phyloP scores from a whole-genome alignment of 2,329 filamentous ascomycete species.

The Aspergillus intermedius region DNA sequence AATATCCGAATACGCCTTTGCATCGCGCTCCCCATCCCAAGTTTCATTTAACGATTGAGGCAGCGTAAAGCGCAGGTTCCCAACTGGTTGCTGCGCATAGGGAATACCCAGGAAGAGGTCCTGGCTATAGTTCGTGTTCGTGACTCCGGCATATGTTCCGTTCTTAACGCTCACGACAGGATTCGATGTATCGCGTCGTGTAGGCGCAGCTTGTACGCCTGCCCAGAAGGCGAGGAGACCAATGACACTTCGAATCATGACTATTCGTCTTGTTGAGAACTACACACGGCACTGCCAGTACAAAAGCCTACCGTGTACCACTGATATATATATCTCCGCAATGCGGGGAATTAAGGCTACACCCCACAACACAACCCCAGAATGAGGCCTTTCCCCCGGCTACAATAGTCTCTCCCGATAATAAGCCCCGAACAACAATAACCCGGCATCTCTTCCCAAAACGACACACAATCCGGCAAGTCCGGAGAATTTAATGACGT shows the following conservation, averaged over 20 bases:
- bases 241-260: slow-evolving; percentile 4
- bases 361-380: no score
- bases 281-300: not conserved
- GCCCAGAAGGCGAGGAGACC: slow-evolving; percentile 11
- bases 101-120: slow-evolving; percentile 52
- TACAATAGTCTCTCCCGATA: no score
- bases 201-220: slow-evolving; percentile 15
- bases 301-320: not conserved
- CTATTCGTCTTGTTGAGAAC: slow-evolving; percentile 1
- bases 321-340: not conserved
- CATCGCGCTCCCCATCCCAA: slow-evolving; percentile 38
- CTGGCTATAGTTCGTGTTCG: slow-evolving; percentile 38
- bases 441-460: no score
- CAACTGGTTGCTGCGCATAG: slow-evolving; percentile 51
- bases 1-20: slow-evolving; percentile 41
- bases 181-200: slow-evolving; percentile 3
- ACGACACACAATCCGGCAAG: no score
- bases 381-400: no score
- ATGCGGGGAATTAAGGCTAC: no score
- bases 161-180: slow-evolving; percentile 36
- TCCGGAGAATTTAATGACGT: no score
- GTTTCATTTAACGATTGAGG: slow-evolving; percentile 45
- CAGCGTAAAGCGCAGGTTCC: slow-evolving; percentile 47
- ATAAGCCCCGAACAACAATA: no score
- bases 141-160: slow-evolving; percentile 44